A percentile compares a stretch with the other conserved stretches of the same genome.
Conservation (phyloP, 179 eudicot species). For the Beta corolliflora region DNA sequence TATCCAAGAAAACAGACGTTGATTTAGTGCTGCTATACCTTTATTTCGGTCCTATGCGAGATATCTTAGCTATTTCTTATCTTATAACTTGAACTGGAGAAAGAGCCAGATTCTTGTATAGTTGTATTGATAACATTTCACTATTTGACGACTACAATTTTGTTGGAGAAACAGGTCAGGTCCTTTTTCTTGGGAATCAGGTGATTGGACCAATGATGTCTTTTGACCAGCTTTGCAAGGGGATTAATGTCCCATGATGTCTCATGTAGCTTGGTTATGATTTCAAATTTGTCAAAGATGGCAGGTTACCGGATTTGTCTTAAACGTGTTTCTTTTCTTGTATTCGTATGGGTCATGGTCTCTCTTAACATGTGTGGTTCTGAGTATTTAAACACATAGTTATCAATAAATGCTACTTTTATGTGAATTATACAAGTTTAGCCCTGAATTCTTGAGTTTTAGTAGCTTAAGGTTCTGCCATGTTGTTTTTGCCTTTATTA, state of each 20-base stretch:
- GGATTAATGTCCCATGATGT: constrained; percentile 24
- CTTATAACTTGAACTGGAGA: neutral
- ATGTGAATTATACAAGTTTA: neutral
- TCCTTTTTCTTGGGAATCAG: neutral
- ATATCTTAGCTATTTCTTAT: neutral
- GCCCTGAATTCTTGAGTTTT: neutral
- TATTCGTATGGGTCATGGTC: neutral
- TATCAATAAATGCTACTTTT: neutral
- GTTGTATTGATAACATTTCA: constrained; percentile 7
- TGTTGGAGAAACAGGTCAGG: constrained; percentile 1
- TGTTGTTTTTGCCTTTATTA: neutral
- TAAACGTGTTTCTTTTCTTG: neutral
- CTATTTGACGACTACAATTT: neutral
- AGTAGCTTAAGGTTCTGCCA: neutral
- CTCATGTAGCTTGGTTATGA: neutral
- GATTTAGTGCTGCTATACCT: neutral
- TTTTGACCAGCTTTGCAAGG: neutral
- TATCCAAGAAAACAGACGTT: neutral
- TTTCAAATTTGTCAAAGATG: constrained; percentile 16
- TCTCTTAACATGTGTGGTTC: constrained; percentile 6
- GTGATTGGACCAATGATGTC: constrained; percentile 20
- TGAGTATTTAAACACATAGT: neutral
- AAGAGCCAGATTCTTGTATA: neutral
- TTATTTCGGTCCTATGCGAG: neutral
- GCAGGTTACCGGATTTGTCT: constrained; percentile 15